Evolutionary conservation across 2,329 filamentous ascomycete species (phyloP), one percentile per base, ranked within the genome.

Genomic region (Neophaeococcomyces aloes): DNA sequence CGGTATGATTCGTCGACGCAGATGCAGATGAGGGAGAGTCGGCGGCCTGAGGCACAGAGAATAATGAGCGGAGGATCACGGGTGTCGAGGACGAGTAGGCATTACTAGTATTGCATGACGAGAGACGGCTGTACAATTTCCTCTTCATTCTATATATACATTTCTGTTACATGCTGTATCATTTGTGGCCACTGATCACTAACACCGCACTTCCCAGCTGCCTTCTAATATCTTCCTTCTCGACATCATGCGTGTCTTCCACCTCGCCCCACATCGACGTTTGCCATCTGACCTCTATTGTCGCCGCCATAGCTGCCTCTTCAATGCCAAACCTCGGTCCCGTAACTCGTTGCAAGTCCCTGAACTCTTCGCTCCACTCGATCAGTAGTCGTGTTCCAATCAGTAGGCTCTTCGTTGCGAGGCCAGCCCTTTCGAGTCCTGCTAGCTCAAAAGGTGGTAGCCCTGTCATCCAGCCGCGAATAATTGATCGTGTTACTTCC

Each of bases 241-340:
- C 83, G 1, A 98, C 91, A 69, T 98, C 91, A 65, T 98, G 91
- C 21, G 88, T 94, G 64, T 98, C 88, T 62, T 98, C 91, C 1
- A 98, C 91, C 69, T 94, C 88, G 7, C 91, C 91, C 89, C 91
- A 96, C 64, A 83, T 80, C 21, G 75, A 69, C 1, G 81, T 93
- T 73, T 98, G 91, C 81, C 86, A 95, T 51, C 78, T 73, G 13
- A 94, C 86, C 68, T 98, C 91, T 32, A 93, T 62, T 56, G 76
- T 94, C 4, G 82, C 79, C 11, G 83, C 81, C 56, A 74, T 71
- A 0, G 85, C 80, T 1, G 88, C 89, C 60, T 94, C 79, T 56
- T 94, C 83, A 10, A 93, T 79, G 0, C 85, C 83, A 59, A 93
- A 95, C 44, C 61, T 62, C 37, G 50, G 56, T 42, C 55, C 55